These are phyloP conservation scores for Teunomyces cretensis DNA, from an alignment of 805 yeast genomes.

Conservation along the genomic window DNA sequence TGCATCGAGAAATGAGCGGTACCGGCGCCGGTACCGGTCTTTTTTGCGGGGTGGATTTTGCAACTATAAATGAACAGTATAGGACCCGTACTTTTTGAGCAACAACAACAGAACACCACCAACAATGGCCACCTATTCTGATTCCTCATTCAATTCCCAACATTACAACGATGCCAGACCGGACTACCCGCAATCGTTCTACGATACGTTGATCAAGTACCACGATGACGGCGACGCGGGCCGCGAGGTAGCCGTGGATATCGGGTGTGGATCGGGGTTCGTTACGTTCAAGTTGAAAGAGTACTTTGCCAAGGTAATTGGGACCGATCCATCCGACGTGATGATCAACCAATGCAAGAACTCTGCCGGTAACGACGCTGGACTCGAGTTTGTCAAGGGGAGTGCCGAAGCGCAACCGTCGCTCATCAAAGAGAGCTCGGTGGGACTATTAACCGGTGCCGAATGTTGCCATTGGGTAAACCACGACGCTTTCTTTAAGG, in stretches of 20 bases:
- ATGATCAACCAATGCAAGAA: slow-evolving; percentile 47
- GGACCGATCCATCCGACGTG: slow-evolving; percentile 57
- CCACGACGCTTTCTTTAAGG: slow-evolving; percentile 50
- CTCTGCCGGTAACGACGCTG: slow-evolving; percentile 14
- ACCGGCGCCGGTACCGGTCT: neutral
- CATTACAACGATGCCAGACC: slow-evolving; percentile 65
- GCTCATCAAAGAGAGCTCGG: slow-evolving; percentile 23
- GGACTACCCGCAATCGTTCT: slow-evolving; percentile 56
- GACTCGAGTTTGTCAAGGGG: slow-evolving; percentile 21
- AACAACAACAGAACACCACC: neutral
- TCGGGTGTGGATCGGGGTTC: slow-evolving; percentile 82
- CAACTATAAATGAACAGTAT: neutral
- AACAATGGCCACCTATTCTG: slow-evolving; percentile 64
- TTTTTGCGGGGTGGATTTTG: neutral
- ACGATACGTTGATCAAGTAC: slow-evolving; percentile 38
- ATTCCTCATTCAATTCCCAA: slow-evolving; percentile 48
- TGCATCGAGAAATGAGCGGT: neutral
- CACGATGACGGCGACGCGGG: slow-evolving; percentile 27
- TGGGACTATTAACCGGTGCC: slow-evolving; percentile 74
- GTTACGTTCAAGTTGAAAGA: slow-evolving; percentile 55
- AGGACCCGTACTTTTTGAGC: neutral
- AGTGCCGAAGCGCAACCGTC: slow-evolving; percentile 28
- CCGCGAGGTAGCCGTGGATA: slow-evolving; percentile 48
- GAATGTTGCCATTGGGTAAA: slow-evolving; percentile 88
- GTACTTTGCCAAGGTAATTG: slow-evolving; percentile 52